A percentile compares a stretch with the other conserved stretches of the same genome.
phyloP scores from a whole-genome alignment of 257 asterid species.

The Sherardia arvensis region DNA sequence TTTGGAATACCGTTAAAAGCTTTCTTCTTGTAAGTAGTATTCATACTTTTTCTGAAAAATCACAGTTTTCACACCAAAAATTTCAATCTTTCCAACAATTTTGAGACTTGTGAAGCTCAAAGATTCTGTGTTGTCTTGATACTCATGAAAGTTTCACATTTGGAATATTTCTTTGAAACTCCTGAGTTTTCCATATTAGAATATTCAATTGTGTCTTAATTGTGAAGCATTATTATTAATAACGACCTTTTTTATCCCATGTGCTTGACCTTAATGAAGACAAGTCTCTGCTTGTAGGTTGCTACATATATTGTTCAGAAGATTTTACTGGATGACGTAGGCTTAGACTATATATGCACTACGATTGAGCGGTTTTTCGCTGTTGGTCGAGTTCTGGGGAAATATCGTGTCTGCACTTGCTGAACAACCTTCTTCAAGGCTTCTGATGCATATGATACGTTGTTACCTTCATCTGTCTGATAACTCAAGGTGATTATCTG shows the following conservation, averaged over 20 bases:
- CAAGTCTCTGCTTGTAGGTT: constrained; percentile 45
- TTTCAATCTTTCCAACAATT: no score
- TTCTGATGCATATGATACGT: constrained; percentile 77
- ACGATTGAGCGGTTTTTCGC: constrained; percentile 86
- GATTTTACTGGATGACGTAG: constrained; percentile 91
- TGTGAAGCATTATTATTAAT: neutral
- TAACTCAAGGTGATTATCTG: constrained; percentile 46
- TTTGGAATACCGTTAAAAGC: constrained; percentile 32
- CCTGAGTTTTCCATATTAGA: neutral
- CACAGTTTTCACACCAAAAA: no score
- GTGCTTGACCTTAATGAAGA: constrained; percentile 1
- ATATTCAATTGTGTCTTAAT: neutral
- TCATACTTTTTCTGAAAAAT: no score
- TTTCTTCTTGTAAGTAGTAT: constrained; percentile 16
- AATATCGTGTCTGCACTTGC: constrained; percentile 84
- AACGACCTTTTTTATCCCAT: neutral
- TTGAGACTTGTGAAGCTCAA: no score
- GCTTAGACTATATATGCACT: constrained; percentile 78
- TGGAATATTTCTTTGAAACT: no score
- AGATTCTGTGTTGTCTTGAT: no score
- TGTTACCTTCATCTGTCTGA: constrained; percentile 91
- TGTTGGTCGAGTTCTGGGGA: constrained; percentile 79
- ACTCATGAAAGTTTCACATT: no score
- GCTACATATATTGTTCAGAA: constrained; percentile 94
- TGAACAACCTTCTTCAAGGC: constrained; percentile 72